Evolutionary conservation across 106 monocot species (phyloP), one percentile per base, ranked within the genome.

Genomic region (Ottelia alismoides): DNA sequence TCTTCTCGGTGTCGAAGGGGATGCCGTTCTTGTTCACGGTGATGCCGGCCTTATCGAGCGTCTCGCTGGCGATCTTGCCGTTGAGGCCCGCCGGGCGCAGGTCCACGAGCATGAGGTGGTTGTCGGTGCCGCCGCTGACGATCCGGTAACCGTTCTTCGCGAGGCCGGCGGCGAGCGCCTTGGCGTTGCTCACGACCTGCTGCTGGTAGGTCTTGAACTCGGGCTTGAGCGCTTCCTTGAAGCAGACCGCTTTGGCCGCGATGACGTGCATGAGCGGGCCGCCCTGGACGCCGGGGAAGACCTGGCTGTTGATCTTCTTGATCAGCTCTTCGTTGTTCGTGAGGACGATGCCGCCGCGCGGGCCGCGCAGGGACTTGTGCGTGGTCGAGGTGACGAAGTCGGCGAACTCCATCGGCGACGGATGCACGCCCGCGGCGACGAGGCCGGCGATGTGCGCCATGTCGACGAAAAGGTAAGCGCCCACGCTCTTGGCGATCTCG

Each of bases 371-470:
- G 14, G 71, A 71, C 71, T 61, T 61, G 22, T 61, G 61, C 1
- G 61, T 61, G 17, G 61, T 61, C 1, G 61, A 49, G 5, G 61
- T 61, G 23, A 61, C 61, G 21, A 61, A 47, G 30, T 61, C 61
- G 49, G 48, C 47, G 31, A 31, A 61, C 47, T 61, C 48, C 47
- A 61, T 49, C 27, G 61, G 61, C 47, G 47, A 47, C 6, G 61
- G 48, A 49, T 49, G 48, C 27, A 67, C 57, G 16, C 22, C 0
- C 22, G 73, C 73, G 46, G 73, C 73, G 30, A 74, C 73, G 2
- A 74, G 73, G 56, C 73, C 73, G 62, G 67, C 67, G 27, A 74
- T 74, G 40, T 74, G 73, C 56, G 73, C 67, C 73, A 74, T 74
- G 20, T 74, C 73, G 67, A 74, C 67, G 67, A 74, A 67, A 29